These are phyloP conservation scores for Ephemerocybe angulata DNA, from an alignment of 768 basidiomycete species.

Conservation along the genomic window DNA sequence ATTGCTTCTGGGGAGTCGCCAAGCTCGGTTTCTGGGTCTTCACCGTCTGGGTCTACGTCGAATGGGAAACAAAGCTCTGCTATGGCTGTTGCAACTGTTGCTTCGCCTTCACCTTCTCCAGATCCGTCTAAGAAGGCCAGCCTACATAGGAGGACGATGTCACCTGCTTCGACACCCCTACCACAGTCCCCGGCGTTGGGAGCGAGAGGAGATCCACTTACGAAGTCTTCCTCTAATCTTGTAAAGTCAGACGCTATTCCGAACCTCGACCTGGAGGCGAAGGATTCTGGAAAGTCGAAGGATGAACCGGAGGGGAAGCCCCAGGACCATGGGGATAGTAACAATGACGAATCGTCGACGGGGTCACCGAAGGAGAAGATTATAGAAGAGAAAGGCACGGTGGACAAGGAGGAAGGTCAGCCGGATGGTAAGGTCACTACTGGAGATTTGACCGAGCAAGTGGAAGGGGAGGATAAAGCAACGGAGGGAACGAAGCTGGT, in stretches of 20 bases:
- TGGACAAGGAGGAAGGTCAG: neutral
- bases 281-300: neutral
- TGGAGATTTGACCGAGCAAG: no score
- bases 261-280: neutral
- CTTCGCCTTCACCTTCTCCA: neutral
- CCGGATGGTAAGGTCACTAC: no score
- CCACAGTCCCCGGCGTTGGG: conserved; percentile 36
- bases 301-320: neutral
- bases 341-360: no score
- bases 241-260: neutral
- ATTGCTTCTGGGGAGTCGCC: conserved; percentile 31
- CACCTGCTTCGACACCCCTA: conserved; percentile 41
- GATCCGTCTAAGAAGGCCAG: neutral
- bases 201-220: neutral
- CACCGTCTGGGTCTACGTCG: no score
- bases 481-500: neutral
- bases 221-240: neutral
- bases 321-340: no score
- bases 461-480: neutral
- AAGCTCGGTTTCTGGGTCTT: conserved; percentile 20
- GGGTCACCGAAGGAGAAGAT: neutral
- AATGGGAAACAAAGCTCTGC: no score
- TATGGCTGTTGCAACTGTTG: conserved; percentile 1
- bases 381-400: neutral
- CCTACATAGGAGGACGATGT: conserved; percentile 29